A percentile compares a stretch with the other conserved stretches of the same genome.
Evolutionary conservation across 2,329 filamentous ascomycete species (phyloP).

Genomic region (Penicillium verrucosum): DNA sequence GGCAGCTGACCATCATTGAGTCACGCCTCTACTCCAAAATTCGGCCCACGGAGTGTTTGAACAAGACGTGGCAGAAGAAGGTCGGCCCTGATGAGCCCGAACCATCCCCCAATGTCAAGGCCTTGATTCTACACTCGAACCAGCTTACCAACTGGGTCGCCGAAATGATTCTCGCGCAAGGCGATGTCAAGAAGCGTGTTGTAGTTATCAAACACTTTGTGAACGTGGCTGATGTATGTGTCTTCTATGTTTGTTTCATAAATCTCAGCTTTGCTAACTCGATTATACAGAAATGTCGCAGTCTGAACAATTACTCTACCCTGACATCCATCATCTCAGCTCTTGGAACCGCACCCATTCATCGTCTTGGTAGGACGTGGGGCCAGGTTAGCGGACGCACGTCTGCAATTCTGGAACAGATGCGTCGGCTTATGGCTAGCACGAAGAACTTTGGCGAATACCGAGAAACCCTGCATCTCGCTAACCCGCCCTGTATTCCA

Average conservation of each 20-base stretch:
- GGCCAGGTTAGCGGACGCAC: slow-evolving; percentile 85
- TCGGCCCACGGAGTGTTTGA: slow-evolving; percentile 90
- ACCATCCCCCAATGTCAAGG: slow-evolving; percentile 90
- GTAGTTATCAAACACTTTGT: slow-evolving; percentile 99
- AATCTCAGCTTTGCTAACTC: slow-evolving; percentile 4
- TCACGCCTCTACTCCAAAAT: slow-evolving; percentile 93
- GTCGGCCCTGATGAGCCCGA: slow-evolving; percentile 67
- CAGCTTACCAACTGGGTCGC: slow-evolving; percentile 99
- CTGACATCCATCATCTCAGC: slow-evolving; percentile 97
- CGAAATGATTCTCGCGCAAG: slow-evolving; percentile 95
- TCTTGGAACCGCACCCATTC: slow-evolving; percentile 88
- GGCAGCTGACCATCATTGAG: slow-evolving; percentile 95
- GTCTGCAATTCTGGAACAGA: slow-evolving; percentile 74
- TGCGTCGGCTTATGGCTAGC: slow-evolving; percentile 93
- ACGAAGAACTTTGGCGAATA: slow-evolving; percentile 99
- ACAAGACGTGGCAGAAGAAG: slow-evolving; percentile 99
- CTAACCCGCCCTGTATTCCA: slow-evolving; percentile 94
- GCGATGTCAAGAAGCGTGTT: slow-evolving; percentile 91
- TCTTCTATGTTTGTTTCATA: background rate
- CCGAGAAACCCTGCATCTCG: slow-evolving; percentile 83
- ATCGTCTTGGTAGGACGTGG: slow-evolving; percentile 91
- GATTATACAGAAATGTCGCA: slow-evolving; percentile 74
- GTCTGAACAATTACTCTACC: slow-evolving; percentile 94
- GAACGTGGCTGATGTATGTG: slow-evolving; percentile 78
- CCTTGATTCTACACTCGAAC: slow-evolving; percentile 94